Evolutionary conservation across 176 grass and related monocot species (phyloP).

Genomic region (Elymus sibiricus): DNA sequence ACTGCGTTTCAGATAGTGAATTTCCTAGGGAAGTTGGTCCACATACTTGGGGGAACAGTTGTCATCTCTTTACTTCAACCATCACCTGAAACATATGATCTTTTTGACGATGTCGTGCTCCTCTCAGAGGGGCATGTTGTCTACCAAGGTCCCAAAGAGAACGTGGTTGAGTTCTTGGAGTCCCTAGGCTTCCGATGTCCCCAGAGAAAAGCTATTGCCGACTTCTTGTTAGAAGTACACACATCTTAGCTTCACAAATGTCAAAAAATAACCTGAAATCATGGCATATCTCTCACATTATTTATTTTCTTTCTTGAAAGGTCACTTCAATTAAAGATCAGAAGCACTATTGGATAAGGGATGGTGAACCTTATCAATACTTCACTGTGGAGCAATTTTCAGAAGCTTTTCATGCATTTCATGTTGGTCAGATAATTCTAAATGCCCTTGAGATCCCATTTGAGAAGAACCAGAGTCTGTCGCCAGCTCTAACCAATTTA

Average conservation of each 20-base stretch:
- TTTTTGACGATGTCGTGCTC: slow-evolving; percentile 64
- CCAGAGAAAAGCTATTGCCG: slow-evolving; percentile 49
- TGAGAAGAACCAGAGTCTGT: slow-evolving; percentile 37
- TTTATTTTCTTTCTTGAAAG: slow-evolving; percentile 24
- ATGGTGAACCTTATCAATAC: slow-evolving; percentile 32
- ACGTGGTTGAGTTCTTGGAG: slow-evolving; percentile 55
- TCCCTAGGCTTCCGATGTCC: slow-evolving; percentile 58
- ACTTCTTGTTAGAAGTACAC: slow-evolving; percentile 71
- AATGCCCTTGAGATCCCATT: slow-evolving; percentile 45
- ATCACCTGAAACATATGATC: slow-evolving; percentile 55
- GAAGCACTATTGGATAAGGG: slow-evolving; percentile 42
- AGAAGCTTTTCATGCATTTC: slow-evolving; percentile 44
- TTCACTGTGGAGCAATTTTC: slow-evolving; percentile 41
- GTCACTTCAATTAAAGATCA: slow-evolving; percentile 75
- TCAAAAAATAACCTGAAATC: background rate
- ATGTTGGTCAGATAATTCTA: slow-evolving; percentile 17
- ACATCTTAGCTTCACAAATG: background rate
- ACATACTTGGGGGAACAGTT: slow-evolving; percentile 49
- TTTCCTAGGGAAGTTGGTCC: slow-evolving; percentile 34
- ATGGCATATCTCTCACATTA: background rate
- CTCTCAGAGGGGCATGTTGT: slow-evolving; percentile 61
- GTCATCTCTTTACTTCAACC: slow-evolving; percentile 69
- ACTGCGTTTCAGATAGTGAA: slow-evolving; percentile 64
- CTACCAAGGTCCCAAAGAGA: slow-evolving; percentile 56
- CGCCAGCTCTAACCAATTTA: slow-evolving; percentile 37